Conservation (phyloP, 768 basidiomycete genomes). For the Serendipita sp. region DNA sequence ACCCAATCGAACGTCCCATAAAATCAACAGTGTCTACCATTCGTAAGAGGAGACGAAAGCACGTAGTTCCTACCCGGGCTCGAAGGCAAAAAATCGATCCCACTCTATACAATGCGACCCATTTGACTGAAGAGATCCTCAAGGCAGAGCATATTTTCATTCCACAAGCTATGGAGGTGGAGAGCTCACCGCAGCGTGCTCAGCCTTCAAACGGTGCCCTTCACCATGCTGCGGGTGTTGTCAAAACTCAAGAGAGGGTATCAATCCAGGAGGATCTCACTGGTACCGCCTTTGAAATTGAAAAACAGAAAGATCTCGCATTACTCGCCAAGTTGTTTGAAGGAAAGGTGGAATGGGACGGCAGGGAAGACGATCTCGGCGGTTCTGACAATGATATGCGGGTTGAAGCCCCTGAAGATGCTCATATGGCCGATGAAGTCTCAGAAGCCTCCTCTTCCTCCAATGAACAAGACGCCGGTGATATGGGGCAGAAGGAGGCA, state of each 20-base stretch:
- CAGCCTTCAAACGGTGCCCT: neutral
- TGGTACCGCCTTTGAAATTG: conserved; percentile 13
- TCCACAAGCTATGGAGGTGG: neutral
- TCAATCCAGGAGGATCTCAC: neutral
- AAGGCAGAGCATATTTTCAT: conserved; percentile 20
- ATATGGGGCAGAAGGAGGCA: conserved; percentile 6
- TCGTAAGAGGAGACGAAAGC: conserved; percentile 11
- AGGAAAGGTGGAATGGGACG: conserved; percentile 39
- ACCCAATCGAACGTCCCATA: conserved; percentile 32
- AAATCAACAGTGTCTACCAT: conserved; percentile 8
- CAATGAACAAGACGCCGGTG: conserved; percentile 18
- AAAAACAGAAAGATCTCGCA: conserved; percentile 32
- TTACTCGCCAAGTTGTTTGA: conserved; percentile 31
- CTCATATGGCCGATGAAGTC: neutral
- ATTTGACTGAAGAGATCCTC: conserved; percentile 55
- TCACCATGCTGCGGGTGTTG: neutral
- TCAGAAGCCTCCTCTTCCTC: neutral
- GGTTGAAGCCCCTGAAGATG: conserved; percentile 7
- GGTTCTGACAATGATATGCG: conserved; percentile 28
- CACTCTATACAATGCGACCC: conserved; percentile 49
- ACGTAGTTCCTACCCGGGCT: conserved; percentile 33
- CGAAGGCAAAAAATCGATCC: conserved; percentile 56
- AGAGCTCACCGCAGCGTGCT: neutral
- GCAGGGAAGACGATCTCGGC: conserved; percentile 40
- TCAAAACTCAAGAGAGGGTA: neutral